phyloP scores from a whole-genome alignment of 1,284 basidiomycete species.

The Ceratobasidium sp. region DNA sequence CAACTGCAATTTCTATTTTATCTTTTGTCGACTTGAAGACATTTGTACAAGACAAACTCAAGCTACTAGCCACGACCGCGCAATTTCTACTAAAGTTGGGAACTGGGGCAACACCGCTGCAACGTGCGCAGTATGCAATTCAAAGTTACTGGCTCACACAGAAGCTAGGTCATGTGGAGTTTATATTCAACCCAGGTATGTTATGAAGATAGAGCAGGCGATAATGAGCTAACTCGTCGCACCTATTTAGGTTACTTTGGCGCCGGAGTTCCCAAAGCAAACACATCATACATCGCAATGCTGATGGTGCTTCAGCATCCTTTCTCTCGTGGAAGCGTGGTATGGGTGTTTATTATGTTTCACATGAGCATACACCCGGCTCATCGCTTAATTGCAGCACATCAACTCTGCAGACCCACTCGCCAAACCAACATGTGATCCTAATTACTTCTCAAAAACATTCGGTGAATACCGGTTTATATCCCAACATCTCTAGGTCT shows the following conservation, averaged over 20 bases:
- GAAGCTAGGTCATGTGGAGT: slow-evolving; percentile 52
- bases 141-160: slow-evolving; percentile 33
- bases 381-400: background rate
- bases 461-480: background rate
- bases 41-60: slow-evolving; percentile 11
- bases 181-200: slow-evolving; percentile 48
- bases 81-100: background rate
- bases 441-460: slow-evolving; percentile 30
- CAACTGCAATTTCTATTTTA: slow-evolving; percentile 29
- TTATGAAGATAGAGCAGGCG: background rate
- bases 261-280: slow-evolving; percentile 51
- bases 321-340: slow-evolving; percentile 51
- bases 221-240: background rate
- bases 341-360: background rate
- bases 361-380: background rate
- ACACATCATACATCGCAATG: slow-evolving; percentile 53
- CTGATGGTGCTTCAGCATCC: slow-evolving; percentile 60
- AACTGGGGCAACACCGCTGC: slow-evolving; percentile 7
- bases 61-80: slow-evolving; percentile 5
- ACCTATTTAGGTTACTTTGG: slow-evolving; percentile 15
- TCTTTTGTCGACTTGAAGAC: slow-evolving; percentile 42
- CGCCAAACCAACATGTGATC: slow-evolving; percentile 2
- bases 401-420: slow-evolving; percentile 38
- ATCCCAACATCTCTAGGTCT: background rate
- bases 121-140: slow-evolving; percentile 20